These are phyloP conservation scores for Bremia lactucae DNA, from an alignment of 352 stramenopile species.

Conservation along the genomic window DNA sequence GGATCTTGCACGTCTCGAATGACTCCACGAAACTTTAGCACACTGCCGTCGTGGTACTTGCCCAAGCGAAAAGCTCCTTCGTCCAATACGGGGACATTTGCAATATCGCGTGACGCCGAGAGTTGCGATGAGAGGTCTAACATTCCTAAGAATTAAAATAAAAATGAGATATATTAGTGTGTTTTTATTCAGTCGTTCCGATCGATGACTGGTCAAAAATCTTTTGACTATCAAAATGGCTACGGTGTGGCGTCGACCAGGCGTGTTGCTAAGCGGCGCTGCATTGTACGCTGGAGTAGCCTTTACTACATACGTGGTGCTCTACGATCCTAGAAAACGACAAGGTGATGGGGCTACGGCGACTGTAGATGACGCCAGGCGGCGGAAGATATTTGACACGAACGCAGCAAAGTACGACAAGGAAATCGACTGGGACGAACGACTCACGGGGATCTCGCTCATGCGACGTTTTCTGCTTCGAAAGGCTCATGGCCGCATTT, in stretches of 20 bases:
- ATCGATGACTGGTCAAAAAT: too few species aligned
- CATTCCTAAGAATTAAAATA: too few species aligned
- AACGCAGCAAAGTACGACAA: slow-evolving; percentile 69
- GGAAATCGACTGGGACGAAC: slow-evolving; percentile 73
- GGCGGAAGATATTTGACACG: slow-evolving; percentile 53
- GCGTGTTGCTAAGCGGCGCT: slow-evolving; percentile 43
- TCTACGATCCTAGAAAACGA: slow-evolving; percentile 51
- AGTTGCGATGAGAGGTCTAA: slow-evolving; percentile 9
- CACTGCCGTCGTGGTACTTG: slow-evolving; percentile 37
- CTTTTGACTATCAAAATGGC: slow-evolving; percentile 10
- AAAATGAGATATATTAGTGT: too few species aligned
- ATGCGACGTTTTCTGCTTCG: slow-evolving; percentile 74
- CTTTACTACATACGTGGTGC: slow-evolving; percentile 51
- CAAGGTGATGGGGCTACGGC: slow-evolving; percentile 13
- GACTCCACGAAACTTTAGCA: slow-evolving; percentile 59
- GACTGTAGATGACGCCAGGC: slow-evolving; percentile 36
- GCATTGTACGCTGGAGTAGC: slow-evolving; percentile 46
- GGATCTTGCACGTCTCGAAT: slow-evolving; percentile 66
- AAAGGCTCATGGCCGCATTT: slow-evolving; percentile 56
- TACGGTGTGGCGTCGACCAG: slow-evolving; percentile 31
- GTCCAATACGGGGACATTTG: slow-evolving; percentile 30
- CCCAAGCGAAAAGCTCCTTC: slow-evolving; percentile 33
- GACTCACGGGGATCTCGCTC: slow-evolving; percentile 65
- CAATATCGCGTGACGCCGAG: slow-evolving; percentile 2
- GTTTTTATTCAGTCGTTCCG: too few species aligned